These are phyloP conservation scores for Sugiyamaella sp. DNA, from an alignment of 1,139 yeast species.

Conservation along the genomic window DNA sequence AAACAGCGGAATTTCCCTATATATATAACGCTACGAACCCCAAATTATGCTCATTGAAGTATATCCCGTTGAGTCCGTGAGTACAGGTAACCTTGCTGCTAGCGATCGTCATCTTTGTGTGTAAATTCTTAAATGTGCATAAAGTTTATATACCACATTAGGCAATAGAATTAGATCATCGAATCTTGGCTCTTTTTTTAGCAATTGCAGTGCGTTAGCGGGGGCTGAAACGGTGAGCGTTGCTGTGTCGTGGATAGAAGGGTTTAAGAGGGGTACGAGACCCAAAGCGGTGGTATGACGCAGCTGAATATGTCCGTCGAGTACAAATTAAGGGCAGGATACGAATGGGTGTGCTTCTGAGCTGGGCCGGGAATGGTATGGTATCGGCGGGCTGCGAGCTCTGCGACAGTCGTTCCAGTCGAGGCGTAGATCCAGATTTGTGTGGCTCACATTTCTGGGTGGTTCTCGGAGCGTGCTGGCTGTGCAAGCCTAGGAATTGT, in stretches of 20 bases:
- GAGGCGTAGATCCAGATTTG: too few species aligned
- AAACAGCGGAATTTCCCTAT: background rate
- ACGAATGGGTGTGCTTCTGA: background rate
- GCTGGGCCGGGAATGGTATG: background rate
- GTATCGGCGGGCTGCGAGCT: too few species aligned
- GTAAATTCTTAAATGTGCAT: constrained; percentile 8
- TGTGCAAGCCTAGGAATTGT: too few species aligned
- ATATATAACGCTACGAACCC: constrained; percentile 4
- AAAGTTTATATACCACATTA: constrained; percentile 3
- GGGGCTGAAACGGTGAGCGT: constrained; percentile 2
- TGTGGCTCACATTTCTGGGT: too few species aligned
- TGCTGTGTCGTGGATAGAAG: background rate
- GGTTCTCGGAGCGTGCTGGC: too few species aligned
- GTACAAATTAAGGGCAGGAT: too few species aligned
- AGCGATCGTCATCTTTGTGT: constrained; percentile 6
- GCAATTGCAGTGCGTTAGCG: constrained; percentile 16
- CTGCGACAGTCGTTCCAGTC: too few species aligned
- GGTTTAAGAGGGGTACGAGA: background rate
- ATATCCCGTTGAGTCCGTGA: constrained; percentile 16
- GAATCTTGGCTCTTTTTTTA: constrained; percentile 21
- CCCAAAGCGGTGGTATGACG: too few species aligned
- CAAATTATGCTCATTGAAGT: background rate
- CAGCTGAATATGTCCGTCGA: too few species aligned
- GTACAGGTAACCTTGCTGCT: constrained; percentile 10
- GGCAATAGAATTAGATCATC: constrained; percentile 14